These are phyloP conservation scores for Prunella vulgaris DNA, from an alignment of 257 asterid species.

Conservation along the genomic window DNA sequence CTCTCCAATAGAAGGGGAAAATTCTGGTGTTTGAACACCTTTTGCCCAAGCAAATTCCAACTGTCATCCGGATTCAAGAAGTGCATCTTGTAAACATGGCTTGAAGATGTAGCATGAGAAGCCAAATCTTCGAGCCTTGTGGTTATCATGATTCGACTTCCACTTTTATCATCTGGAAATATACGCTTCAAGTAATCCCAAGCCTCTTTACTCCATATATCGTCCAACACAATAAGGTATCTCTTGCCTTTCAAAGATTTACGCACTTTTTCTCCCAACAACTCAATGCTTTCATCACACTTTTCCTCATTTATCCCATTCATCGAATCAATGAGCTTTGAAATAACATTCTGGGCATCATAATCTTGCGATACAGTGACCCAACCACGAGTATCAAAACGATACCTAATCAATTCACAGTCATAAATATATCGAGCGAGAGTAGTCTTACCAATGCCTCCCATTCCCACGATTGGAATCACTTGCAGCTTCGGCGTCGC, in stretches of 20 bases:
- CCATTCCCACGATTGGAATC: neutral
- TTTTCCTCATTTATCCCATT: neutral
- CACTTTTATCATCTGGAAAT: neutral
- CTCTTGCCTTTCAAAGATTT: neutral
- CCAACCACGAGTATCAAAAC: slow-evolving; percentile 3
- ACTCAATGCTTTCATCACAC: neutral
- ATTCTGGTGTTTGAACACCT: neutral
- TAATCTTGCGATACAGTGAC: slow-evolving; percentile 6
- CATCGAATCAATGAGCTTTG: neutral
- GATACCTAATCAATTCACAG: neutral
- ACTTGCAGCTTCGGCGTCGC: neutral
- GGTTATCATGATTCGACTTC: slow-evolving; percentile 3
- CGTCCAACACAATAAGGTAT: slow-evolving; percentile 17
- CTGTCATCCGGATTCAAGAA: neutral
- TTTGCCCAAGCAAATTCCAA: neutral
- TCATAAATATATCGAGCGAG: neutral
- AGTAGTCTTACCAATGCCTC: slow-evolving; percentile 8
- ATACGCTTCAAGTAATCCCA: neutral
- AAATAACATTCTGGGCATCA: neutral
- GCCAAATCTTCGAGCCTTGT: neutral
- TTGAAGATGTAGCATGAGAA: neutral
- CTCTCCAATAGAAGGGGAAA: neutral
- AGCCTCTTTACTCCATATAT: neutral
- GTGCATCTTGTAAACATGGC: neutral
- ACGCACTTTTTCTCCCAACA: neutral